Evolutionary conservation across 1,284 basidiomycete species (phyloP), one percentile per base, ranked within the genome.

Genomic region (Rhodotorula sp.): DNA sequence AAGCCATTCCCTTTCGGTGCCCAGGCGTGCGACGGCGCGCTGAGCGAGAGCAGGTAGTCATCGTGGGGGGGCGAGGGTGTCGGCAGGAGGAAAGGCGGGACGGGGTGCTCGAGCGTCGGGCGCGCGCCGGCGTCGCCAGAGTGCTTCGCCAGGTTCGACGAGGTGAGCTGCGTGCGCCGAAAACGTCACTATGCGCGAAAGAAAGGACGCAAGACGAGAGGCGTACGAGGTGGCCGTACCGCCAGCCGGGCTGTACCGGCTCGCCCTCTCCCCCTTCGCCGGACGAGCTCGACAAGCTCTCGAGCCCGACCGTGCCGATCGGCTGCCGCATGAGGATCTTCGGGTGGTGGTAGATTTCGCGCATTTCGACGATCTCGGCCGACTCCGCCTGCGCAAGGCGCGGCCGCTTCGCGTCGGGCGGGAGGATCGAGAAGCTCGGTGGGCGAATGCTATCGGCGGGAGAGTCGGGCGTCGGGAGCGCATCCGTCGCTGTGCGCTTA

Each of bases 31-130:
- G 70, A 55, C 1, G 75, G 73, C 7, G 67, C 48, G 1, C 68
- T 22, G 56, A 76, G 75, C 3, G 72, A 74, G 68, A 74, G 64
- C 48, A 72, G 70, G 53, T 76, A 76, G 48, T 76, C 75, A n/a
- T 70, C 65, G 56, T 62, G 67, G 22, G 71, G 66, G 1, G 72
- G 68, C 4, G 69, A 67, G 7, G 71, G 64, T 0, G 69, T 56
- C 17, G 39, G 15, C 9, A 58, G 54, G 27, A 58, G 61, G 37
- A 44, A 39, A 6, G 29, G 17, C 27, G 66, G 32, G 7, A 62
- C 8, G 46, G 22, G 54, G 4, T 25, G 60, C 22, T n/a, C 22
- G 5, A 21, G 1, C n/a, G 58, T 46, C 48, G 46, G 22, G 44
- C 5, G 15, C 37, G 48, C 22, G 0, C 37, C 25, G 36, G 39